Base-by-base conservation (phyloP, 768 basidiomycete genomes). In the Russula virescens region DNA sequence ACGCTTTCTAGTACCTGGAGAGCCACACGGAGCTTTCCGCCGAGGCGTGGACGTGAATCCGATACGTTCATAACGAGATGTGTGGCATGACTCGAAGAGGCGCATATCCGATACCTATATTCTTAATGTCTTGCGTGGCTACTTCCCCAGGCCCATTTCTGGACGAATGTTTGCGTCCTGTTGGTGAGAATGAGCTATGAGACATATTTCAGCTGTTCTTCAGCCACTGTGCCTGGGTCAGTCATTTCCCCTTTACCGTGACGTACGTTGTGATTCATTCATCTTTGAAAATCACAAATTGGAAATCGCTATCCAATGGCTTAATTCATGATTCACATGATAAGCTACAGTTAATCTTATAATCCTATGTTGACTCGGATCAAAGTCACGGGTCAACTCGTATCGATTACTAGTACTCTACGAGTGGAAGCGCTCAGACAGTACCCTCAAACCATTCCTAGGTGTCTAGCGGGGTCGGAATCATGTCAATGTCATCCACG, bases 221-320 rank as follows among this genome's bases (percentile, higher is more conserved):
- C 43, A 71, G 72, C 31, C 8, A 31, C 31, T 31, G 13, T 78
- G 80, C 66, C 74, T 83, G 23, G 71, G 73, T 53, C 66, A 70
- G 34, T 73, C 87, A 38, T 93, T 89, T 67, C 83, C 86, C 14
- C 75, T 85, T 8, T 71, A 82, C n/a, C n/a, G n/a, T n/a, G n/a
- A n/a, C 80, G 79, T 89, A 74, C 46, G 75, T 74, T 23, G 18
- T 47, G 10, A 25, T 8, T 21, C 10, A 25, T 8, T 21, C 10
- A n/a, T 28, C 8, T 18, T 3, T 11, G 19, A 18, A 5, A 34
- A 4, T 31, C 31, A 31, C 3, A 11, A 38, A 38, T 38, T 38
- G 8, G 10, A 38, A 38, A 11, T 38, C 13, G 6, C 2, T 14
- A 38, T 2, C 38, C 38, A 11, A 11, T 13, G 42, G 19, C 42